Conservation (phyloP, 768 basidiomycete genomes). For the Fomitopsis pulvina region DNA sequence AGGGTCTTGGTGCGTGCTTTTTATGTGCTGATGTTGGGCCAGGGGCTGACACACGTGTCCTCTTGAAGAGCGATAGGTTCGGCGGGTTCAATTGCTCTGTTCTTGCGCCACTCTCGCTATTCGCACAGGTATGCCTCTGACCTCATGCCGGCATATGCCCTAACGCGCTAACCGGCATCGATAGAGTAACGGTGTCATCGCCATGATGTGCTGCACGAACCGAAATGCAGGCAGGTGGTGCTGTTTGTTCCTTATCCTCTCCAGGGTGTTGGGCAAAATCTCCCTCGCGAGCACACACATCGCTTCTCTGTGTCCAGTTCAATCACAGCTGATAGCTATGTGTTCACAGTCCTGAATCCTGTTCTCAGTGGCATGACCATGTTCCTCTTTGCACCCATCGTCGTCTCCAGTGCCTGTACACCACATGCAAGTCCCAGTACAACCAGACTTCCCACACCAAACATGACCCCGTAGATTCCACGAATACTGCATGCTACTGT, state of each 20-base stretch:
- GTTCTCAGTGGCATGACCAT: constrained; percentile 84
- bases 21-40: not conserved
- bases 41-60: not conserved
- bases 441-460: too few species aligned
- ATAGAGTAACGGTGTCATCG: constrained; percentile 81
- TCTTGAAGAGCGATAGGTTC: constrained; percentile 79
- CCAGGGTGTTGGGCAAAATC: constrained; percentile 75
- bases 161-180: too few species aligned
- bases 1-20: constrained; percentile 52
- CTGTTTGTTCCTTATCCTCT: constrained; percentile 71
- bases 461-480: too few species aligned
- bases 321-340: not conserved
- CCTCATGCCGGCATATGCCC: too few species aligned
- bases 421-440: too few species aligned
- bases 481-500: too few species aligned
- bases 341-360: constrained; percentile 55
- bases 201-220: constrained; percentile 80
- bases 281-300: constrained; percentile 69
- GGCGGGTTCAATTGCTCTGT: constrained; percentile 74
- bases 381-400: constrained; percentile 76
- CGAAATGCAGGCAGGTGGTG: constrained; percentile 75
- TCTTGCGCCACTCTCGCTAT: constrained; percentile 75
- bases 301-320: constrained; percentile 12
- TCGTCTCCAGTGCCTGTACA: too few species aligned
- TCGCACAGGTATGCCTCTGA: too few species aligned